Base-by-base conservation (phyloP, 2,329 filamentous ascomycete species). In the Bisporella sp. region DNA sequence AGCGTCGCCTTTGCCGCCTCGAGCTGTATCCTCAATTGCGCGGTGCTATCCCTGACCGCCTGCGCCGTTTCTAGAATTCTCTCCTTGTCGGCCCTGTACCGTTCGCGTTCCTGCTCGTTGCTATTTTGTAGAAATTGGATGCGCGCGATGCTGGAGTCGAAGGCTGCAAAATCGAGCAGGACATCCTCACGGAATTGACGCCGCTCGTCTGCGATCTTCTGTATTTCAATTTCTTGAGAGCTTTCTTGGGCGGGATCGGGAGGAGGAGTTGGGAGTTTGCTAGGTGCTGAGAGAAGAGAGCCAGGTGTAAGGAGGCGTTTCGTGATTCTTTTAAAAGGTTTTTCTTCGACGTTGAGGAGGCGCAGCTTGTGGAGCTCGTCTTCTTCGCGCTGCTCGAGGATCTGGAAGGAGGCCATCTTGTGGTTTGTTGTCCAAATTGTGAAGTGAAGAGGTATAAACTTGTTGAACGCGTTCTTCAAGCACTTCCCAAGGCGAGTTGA, bases 311-410 rank as follows among this genome's bases (percentile, higher is more conserved):
- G 76, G 6, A 97, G 79, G 32, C 87, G 85, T 69, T 90, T 90
- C 28, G 87, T 88, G 53, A 96, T 82, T 54, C 91, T 85, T 67
- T 89, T 89, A 73, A 95, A 96, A 1, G 90, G 89, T 52, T 90
- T 90, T 65, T 95, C 89, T 73, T 97, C 92, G 54, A 96, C 85
- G 56, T 88, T 87, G 37, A 96, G 79, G 4, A 96, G 85, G 41
- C 92, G 88, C 31, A 79, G 79, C 64, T 91, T 92, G 73, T 96
- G 92, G 37, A 96, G 83, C 56, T 89, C 84, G 67, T 89, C 85
- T 71, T 90, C 86, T 57, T 89, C 85, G 56, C 78, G 76, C 59
- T 87, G 85, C 49, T 89, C 84, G 45, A 95, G 74, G 45, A 91
- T 73, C 42, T 78, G 75, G 73, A 84, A 90, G 4, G 66, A 70